Evolutionary conservation across 208 protist genomes (phyloP).

Genomic region (Herpetomonas samuelpessoai): DNA sequence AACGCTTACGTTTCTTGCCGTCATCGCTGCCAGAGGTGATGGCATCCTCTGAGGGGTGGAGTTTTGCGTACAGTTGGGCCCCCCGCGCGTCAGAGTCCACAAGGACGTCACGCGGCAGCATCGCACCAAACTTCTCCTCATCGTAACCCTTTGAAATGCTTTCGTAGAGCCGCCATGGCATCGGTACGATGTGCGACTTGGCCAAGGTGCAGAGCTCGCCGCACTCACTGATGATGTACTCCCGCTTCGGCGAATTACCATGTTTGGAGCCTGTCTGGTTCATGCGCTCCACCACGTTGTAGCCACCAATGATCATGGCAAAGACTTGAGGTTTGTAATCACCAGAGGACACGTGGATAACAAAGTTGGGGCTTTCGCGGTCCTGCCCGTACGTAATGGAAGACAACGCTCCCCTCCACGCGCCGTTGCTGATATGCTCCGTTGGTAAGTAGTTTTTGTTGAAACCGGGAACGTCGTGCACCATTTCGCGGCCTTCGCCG

Average conservation of each 20-base stretch:
- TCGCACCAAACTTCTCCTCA: constrained; percentile 75
- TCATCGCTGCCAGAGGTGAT: not conserved
- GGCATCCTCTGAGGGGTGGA: not conserved
- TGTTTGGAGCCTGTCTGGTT: constrained; percentile 75
- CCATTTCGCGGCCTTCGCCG: constrained; percentile 79
- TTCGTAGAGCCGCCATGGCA: constrained; percentile 86
- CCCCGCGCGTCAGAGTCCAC: constrained; percentile 27
- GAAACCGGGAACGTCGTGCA: constrained; percentile 73
- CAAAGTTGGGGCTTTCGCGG: constrained; percentile 85
- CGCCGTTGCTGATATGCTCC: constrained; percentile 60
- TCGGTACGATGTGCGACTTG: constrained; percentile 76
- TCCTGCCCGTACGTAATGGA: constrained; percentile 74
- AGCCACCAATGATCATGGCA: constrained; percentile 80
- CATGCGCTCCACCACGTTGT: constrained; percentile 87
- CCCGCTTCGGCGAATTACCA: constrained; percentile 75
- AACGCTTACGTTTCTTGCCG: constrained; percentile 19
- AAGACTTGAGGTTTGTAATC: constrained; percentile 86
- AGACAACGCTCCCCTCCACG: constrained; percentile 79
- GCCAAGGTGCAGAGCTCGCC: constrained; percentile 87
- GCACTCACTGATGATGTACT: constrained; percentile 73
- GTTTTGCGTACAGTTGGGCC: constrained; percentile 8
- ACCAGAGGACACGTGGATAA: constrained; percentile 78
- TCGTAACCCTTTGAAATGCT: constrained; percentile 75
- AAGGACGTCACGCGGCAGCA: constrained; percentile 24
- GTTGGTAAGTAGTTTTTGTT: constrained; percentile 72